Evolutionary conservation across 306 rosid species (phyloP), one percentile per base, ranked within the genome.

Genomic region (Hippophae rhamnoides): DNA sequence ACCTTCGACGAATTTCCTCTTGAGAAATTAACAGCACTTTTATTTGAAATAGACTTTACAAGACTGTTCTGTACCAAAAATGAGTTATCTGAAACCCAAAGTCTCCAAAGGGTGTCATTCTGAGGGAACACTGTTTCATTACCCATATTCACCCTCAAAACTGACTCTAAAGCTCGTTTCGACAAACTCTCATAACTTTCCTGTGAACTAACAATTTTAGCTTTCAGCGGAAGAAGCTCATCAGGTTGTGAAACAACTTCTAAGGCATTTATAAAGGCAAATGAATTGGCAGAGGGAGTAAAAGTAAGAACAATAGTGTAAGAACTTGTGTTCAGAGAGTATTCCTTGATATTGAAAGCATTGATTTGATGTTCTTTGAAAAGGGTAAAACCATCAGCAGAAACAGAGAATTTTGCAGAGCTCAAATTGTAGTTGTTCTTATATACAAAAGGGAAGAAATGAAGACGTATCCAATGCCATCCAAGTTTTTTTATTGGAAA

Each of bases 91-190:
- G 86, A 57, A 53, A 65, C 63, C 94, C 94, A 86, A n/a, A 44
- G 68, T 49, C 94, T 80, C 58, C 77, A 60, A 54, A 76, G 71
- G 57, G 75, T 64, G 69, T 86, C 94, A 57, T 73, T 58, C 13
- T 61, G 61, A 3, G 86, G 79, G 26, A 47, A 54, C 9, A 78
- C 85, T 5, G 65, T 11, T 62, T 26, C 57, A 61, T 76, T 78
- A 5, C 94, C 94, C 94, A 86, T 86, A 62, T 82, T 78, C 74
- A 86, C 81, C 68, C 94, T 82, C 52, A 8, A 25, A 54, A 73
- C 65, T 10, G 89, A 82, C 82, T 86, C 85, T 61, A 80, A 61
- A 3, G 86, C 89, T 58, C 53, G 57, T 14, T 41, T 51, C 71
- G 58, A 51, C 47, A 82, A 58, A 66, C 65, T 69, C 26, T 46